A percentile compares a stretch with the other conserved stretches of the same genome.
These are phyloP conservation scores for Nidularia sp. DNA, from an alignment of 768 basidiomycete genomes.

Conservation along the genomic window DNA sequence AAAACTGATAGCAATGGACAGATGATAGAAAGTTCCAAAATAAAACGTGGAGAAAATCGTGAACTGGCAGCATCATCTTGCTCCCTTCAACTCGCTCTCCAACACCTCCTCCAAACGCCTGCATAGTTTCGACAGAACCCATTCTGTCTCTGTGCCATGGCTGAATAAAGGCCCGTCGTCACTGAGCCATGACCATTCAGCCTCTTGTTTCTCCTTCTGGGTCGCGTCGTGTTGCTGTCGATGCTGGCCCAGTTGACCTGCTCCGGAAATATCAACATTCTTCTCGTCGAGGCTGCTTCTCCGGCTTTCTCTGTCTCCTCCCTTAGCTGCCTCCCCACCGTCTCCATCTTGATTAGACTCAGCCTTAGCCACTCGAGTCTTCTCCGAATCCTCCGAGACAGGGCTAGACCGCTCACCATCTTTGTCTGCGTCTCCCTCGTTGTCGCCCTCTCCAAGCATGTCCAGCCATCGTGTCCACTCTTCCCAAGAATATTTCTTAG, in stretches of 20 bases:
- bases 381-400: not conserved
- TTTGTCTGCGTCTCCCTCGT: constrained; percentile 11
- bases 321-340: too few relatives aligned
- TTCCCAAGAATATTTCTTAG: constrained; percentile 27
- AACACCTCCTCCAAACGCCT: constrained; percentile 27
- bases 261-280: not conserved
- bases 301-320: too few relatives aligned
- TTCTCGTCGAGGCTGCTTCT: not conserved
- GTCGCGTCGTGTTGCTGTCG: too few relatives aligned
- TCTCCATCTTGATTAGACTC: not conserved
- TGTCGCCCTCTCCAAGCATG: constrained; percentile 13
- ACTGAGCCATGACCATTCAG: constrained; percentile 29
- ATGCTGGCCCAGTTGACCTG: not conserved
- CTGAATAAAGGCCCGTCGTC: constrained; percentile 37
- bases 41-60: too few relatives aligned
- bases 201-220: not conserved
- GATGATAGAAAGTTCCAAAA: too few relatives aligned
- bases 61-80: not conserved
- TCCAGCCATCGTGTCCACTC: constrained; percentile 29
- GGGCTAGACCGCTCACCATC: not conserved
- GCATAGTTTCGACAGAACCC: constrained; percentile 31
- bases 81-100: constrained; percentile 7
- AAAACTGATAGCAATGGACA: too few relatives aligned
- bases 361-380: not conserved
- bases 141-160: constrained; percentile 26